These are phyloP conservation scores for Gastrodia elata DNA, from an alignment of 106 monocot species.

Conservation along the genomic window DNA sequence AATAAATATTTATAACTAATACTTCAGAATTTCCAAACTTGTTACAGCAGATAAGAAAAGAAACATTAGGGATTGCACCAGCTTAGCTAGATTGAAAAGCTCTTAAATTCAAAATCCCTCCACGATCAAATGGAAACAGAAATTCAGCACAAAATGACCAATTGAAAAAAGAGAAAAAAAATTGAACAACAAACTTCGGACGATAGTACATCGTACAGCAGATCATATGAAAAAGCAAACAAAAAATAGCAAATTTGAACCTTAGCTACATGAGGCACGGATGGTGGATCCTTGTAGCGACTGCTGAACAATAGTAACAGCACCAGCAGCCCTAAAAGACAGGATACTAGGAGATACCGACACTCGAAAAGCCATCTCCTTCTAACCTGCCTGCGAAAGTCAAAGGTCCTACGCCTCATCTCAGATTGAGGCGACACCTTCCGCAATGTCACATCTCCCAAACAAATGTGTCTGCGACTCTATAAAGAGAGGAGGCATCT, in stretches of 20 bases:
- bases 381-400: constrained; percentile 15
- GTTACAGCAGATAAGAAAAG: too few species aligned
- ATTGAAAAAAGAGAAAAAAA: background rate
- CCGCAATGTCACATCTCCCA: background rate
- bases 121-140: too few species aligned
- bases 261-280: constrained; percentile 2
- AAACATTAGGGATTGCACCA: too few species aligned
- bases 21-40: too few species aligned
- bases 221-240: background rate
- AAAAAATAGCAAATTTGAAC: constrained; percentile 2
- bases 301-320: constrained; percentile 7
- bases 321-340: constrained; percentile 9
- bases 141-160: background rate
- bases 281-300: constrained; percentile 3
- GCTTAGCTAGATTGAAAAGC: background rate
- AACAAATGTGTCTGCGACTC: background rate
- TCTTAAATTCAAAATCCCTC: too few species aligned
- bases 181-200: background rate
- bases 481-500: background rate
- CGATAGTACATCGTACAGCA: background rate
- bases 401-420: constrained; percentile 19
- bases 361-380: constrained; percentile 15
- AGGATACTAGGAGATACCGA: constrained; percentile 4
- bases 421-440: constrained; percentile 1
- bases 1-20: too few species aligned